A percentile compares a stretch with the other conserved stretches of the same genome.
Conservation (phyloP, 169 alveolate species). For the Plasmodium knowlesi region DNA sequence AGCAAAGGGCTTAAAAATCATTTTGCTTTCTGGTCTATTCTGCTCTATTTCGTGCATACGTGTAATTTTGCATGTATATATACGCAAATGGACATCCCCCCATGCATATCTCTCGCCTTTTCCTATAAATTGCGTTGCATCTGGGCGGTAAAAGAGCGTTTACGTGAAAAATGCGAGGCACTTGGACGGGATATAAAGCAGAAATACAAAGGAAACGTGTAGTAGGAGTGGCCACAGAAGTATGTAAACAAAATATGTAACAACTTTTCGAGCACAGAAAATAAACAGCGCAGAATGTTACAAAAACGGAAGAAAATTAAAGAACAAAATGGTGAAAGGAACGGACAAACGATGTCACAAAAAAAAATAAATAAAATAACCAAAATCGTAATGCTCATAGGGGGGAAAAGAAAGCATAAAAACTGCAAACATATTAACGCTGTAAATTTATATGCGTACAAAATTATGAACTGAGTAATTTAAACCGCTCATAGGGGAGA, state of each 20-base stretch:
- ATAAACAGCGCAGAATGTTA: background rate
- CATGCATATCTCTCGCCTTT: background rate
- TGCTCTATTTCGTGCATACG: background rate
- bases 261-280: background rate
- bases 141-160: background rate
- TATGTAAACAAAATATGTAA: background rate
- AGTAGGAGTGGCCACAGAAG: background rate
- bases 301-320: background rate
- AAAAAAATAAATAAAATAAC: background rate
- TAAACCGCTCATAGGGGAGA: background rate
- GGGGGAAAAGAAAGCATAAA: background rate
- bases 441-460: background rate
- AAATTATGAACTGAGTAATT: background rate
- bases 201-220: background rate
- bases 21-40: background rate
- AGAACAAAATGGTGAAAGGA: background rate
- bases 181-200: background rate
- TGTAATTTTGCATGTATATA: background rate
- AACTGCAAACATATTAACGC: background rate
- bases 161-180: background rate
- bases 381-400: background rate
- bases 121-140: background rate
- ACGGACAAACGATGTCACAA: background rate
- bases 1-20: slow-evolving; percentile 32
- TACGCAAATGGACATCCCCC: background rate